phyloP scores from a whole-genome alignment of 2,329 filamentous ascomycete genomes.

The Shiraia bambusicola region DNA sequence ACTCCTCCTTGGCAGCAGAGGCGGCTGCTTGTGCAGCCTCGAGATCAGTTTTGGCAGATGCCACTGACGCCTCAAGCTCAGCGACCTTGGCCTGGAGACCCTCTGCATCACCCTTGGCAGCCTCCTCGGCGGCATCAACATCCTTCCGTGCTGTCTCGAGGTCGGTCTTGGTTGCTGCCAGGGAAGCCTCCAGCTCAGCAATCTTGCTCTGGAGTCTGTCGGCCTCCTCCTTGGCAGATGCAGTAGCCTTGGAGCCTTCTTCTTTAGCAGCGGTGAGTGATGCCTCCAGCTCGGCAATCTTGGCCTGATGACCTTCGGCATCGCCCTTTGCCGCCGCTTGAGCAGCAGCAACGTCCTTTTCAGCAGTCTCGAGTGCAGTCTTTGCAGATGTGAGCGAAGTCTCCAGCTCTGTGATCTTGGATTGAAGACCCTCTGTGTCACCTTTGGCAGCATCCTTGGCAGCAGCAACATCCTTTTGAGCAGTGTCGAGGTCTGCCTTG shows the following conservation, averaged over 20 bases:
- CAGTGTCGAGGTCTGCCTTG: conserved; percentile 8
- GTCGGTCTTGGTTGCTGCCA: conserved; percentile 13
- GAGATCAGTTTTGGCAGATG: conserved; percentile 19
- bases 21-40: conserved; percentile 6
- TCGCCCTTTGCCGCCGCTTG: conserved; percentile 15
- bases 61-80: conserved; percentile 20
- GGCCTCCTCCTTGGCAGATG: conserved; percentile 20
- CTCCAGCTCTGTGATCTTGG: conserved; percentile 27
- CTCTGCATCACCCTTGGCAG: conserved; percentile 17
- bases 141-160: conserved; percentile 21
- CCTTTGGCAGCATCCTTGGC: conserved; percentile 15
- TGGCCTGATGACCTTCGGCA: conserved; percentile 10
- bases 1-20: conserved; percentile 5
- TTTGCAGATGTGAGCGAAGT: conserved; percentile 19
- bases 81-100: conserved; percentile 20
- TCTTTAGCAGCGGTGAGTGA: conserved; percentile 5
- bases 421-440: conserved; percentile 11
- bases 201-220: conserved; percentile 19
- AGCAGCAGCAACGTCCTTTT: conserved; percentile 12
- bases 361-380: conserved; percentile 16
- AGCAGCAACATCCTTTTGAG: conserved; percentile 8
- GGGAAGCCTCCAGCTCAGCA: conserved; percentile 17
- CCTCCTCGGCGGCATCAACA: conserved; percentile 19
- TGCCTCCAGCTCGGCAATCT: conserved; percentile 12
- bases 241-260: conserved; percentile 12